phyloP scores from a whole-genome alignment of 148 eudicot species.

The Diospyros lotus region DNA sequence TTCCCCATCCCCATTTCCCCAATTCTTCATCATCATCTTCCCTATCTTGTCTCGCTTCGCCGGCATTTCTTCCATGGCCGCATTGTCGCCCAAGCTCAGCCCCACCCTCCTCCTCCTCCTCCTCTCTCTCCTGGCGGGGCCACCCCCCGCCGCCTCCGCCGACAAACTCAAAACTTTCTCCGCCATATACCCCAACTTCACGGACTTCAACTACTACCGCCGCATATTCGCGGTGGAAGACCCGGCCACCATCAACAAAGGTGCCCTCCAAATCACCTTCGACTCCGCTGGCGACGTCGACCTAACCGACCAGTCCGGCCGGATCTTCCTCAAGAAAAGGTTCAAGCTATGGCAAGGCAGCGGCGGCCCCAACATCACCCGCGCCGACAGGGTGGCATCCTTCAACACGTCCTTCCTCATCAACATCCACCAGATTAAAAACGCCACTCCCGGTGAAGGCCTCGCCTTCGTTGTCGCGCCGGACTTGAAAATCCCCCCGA shows the following conservation, averaged over 20 bases:
- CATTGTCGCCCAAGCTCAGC: not conserved
- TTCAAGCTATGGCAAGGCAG: constrained; percentile 52
- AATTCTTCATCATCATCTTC: too few species aligned
- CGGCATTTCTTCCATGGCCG: not conserved
- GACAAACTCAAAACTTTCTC: constrained; percentile 6
- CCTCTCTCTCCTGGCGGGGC: constrained; percentile 4
- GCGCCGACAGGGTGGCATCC: constrained; percentile 33
- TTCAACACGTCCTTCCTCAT: constrained; percentile 59
- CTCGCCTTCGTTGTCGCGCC: constrained; percentile 64
- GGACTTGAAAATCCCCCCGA: constrained; percentile 22
- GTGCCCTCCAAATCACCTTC: constrained; percentile 72
- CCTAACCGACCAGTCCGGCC: constrained; percentile 36
- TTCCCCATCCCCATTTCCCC: too few species aligned
- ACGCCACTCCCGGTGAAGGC: constrained; percentile 50
- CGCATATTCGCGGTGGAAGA: constrained; percentile 11
- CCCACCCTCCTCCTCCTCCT: constrained; percentile 10
- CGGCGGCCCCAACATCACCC: not conserved
- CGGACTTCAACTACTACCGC: constrained; percentile 17
- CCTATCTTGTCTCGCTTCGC: too few species aligned
- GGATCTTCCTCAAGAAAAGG: constrained; percentile 23
- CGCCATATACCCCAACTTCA: constrained; percentile 31
- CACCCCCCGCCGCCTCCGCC: constrained; percentile 11
- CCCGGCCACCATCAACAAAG: constrained; percentile 48
- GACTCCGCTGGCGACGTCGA: constrained; percentile 44
- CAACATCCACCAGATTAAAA: constrained; percentile 25